Evolutionary conservation across 2,329 filamentous ascomycete genomes (phyloP).

Genomic region (Elsinoe australis): DNA sequence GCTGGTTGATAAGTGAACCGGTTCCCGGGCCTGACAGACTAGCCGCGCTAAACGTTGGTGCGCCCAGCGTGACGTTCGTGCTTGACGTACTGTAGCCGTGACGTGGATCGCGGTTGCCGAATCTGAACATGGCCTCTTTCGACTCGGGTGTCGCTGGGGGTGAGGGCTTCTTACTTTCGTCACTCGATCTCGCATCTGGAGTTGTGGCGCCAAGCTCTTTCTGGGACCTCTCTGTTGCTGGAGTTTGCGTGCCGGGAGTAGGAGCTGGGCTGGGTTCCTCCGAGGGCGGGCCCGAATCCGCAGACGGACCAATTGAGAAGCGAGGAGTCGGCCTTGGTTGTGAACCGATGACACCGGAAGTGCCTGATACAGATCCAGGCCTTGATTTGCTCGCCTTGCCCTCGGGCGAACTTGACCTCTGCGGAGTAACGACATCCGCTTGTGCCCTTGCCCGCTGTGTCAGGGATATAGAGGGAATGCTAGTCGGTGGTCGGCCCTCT

Average conservation of each 20-base stretch:
- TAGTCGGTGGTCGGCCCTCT: conserved; percentile 39
- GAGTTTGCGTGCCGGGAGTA: conserved; percentile 42
- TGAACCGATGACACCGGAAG: conserved; percentile 36
- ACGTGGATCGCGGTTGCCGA: conserved; percentile 65
- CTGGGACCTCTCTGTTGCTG: conserved; percentile 24
- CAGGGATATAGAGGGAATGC: conserved; percentile 18
- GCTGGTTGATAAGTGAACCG: conserved; percentile 14
- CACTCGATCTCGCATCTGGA: conserved; percentile 59
- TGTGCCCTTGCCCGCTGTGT: conserved; percentile 31
- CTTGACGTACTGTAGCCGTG: conserved; percentile 40
- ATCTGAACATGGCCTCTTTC: conserved; percentile 77
- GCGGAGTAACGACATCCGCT: conserved; percentile 56
- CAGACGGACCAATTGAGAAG: conserved; percentile 51
- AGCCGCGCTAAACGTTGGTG: conserved; percentile 11
- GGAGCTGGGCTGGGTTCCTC: conserved; percentile 57
- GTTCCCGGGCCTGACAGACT: conserved; percentile 7
- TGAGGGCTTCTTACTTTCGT: conserved; percentile 68
- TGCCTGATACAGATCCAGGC: conserved; percentile 39
- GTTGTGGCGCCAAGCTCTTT: neutral
- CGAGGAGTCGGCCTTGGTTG: conserved; percentile 44
- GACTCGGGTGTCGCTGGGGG: conserved; percentile 57
- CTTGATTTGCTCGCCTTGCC: conserved; percentile 34
- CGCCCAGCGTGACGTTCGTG: conserved; percentile 30
- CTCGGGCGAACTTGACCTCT: conserved; percentile 38
- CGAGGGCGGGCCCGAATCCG: conserved; percentile 48